These are phyloP conservation scores for Aegilops umbellulata DNA, from an alignment of 176 grass and related monocot species.

Conservation along the genomic window DNA sequence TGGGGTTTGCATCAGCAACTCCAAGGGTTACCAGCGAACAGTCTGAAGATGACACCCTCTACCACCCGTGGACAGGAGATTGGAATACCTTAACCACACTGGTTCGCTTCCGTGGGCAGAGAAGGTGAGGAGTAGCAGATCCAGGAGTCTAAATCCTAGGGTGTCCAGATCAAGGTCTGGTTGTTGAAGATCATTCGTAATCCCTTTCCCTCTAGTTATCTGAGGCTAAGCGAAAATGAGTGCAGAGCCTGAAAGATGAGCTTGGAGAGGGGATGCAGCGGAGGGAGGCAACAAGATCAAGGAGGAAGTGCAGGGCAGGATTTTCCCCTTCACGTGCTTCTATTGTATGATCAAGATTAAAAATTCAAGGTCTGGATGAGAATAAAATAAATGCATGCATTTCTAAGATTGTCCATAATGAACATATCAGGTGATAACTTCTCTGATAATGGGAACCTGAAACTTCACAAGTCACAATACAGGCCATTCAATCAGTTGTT, in stretches of 20 bases:
- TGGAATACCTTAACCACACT: neutral
- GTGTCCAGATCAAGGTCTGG: neutral
- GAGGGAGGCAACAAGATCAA: neutral
- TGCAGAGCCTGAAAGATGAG: neutral
- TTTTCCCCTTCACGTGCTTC: neutral
- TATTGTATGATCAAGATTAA: neutral
- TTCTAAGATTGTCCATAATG: neutral
- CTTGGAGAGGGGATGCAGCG: neutral
- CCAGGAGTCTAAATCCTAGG: neutral
- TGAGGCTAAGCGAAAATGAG: neutral
- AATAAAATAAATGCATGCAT: slow-evolving; percentile 1
- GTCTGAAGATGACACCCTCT: neutral
- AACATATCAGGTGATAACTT: neutral
- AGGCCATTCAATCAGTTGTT: neutral
- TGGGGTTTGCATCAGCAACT: neutral
- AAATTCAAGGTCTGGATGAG: neutral
- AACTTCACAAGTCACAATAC: neutral
- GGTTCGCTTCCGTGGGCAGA: neutral
- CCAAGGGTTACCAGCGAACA: neutral
- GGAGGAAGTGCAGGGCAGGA: neutral
- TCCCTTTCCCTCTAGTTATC: neutral
- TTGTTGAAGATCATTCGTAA: neutral
- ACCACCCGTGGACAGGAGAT: neutral
- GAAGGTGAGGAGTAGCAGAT: neutral
- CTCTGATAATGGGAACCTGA: neutral